Evolutionary conservation across 2,329 filamentous ascomycete genomes (phyloP), one percentile per base, ranked within the genome.

Genomic region (Fusarium illudens): DNA sequence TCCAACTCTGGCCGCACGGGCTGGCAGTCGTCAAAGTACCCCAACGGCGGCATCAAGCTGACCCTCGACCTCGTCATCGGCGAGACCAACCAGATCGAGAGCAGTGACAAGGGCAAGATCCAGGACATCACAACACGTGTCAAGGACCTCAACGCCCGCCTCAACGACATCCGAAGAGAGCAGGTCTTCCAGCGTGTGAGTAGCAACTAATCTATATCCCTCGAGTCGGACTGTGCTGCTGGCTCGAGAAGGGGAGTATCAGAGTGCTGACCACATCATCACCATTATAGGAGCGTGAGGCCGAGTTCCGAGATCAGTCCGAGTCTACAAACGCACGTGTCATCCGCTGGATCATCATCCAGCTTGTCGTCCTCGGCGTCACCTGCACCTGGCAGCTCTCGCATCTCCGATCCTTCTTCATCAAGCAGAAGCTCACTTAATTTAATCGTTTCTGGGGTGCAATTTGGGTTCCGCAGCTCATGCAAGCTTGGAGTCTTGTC

Each of bases 341-440:
- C 68, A 89, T 98, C 52, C 90, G 94, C 73, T 99, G 96, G 95
- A 95, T 96, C 71, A 76, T 97, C 70, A 91, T 98, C 71, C 96
- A 99, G 81, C 84, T 98, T 64, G 86, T 89, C 54, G 89, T 98
- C 34, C 85, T 99, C 56, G 92, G 90, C 58, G 85, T 90, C 58
- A 97, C 96, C 32, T 99, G 96, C 82, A 92, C 93, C 65, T 99
- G 96, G 96, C 96, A 99, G 81, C 85, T 99, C 48, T 97, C 94
- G 56, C 95, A 99, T 82, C 87, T 99, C 74, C 88, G 96, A 73
- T 92, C 92, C 48, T 99, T 99, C 87, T 99, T 99, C 84, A 99
- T 99, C 85, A 99, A 99, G 87, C 95, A 98, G 85, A 99, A 99
- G 87, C 89, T 99, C 79, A 98, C 96, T 63, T 99, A 88, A 81